Conservation (phyloP, 371 early-diverging fungal genomes). For the Lichtheimia hyalospora region DNA sequence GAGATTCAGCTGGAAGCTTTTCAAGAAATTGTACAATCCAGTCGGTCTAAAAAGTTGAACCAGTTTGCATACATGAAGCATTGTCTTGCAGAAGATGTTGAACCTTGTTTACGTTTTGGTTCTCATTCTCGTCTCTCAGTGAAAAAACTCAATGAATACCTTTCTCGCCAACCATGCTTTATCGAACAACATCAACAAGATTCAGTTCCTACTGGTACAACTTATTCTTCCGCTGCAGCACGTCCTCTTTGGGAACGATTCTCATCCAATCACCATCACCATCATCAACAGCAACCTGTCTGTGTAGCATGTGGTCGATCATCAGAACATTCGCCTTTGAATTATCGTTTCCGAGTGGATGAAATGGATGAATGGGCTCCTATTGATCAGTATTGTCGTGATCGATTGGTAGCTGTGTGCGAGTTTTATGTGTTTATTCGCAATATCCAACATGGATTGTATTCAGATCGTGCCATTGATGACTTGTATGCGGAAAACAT, state of each 20-base stretch:
- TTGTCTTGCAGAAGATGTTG: constrained; percentile 70
- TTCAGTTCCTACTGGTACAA: constrained; percentile 4
- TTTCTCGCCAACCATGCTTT: constrained; percentile 73
- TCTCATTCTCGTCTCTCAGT: constrained; percentile 79
- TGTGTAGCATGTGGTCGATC: constrained; percentile 83
- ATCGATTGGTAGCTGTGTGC: constrained; percentile 85
- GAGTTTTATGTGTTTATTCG: constrained; percentile 90
- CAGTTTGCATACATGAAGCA: constrained; percentile 73
- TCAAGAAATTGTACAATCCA: constrained; percentile 69
- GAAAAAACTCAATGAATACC: constrained; percentile 78
- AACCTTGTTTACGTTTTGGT: constrained; percentile 88
- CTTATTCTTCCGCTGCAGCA: constrained; percentile 24
- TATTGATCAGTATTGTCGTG: constrained; percentile 82
- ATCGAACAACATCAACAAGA: constrained; percentile 63
- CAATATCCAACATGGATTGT: constrained; percentile 81
- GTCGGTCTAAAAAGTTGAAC: constrained; percentile 67
- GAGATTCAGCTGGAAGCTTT: constrained; percentile 73
- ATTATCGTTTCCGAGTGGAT: constrained; percentile 78
- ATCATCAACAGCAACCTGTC: constrained; percentile 31
- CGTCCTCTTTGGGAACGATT: constrained; percentile 63
- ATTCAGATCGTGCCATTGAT: constrained; percentile 69
- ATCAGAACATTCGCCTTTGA: constrained; percentile 30
- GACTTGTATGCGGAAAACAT: constrained; percentile 86
- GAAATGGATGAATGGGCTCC: constrained; percentile 76
- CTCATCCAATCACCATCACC: constrained; percentile 8